Base-by-base conservation (phyloP, 2,329 filamentous ascomycete species). In the Rhynchosporium secalis region DNA sequence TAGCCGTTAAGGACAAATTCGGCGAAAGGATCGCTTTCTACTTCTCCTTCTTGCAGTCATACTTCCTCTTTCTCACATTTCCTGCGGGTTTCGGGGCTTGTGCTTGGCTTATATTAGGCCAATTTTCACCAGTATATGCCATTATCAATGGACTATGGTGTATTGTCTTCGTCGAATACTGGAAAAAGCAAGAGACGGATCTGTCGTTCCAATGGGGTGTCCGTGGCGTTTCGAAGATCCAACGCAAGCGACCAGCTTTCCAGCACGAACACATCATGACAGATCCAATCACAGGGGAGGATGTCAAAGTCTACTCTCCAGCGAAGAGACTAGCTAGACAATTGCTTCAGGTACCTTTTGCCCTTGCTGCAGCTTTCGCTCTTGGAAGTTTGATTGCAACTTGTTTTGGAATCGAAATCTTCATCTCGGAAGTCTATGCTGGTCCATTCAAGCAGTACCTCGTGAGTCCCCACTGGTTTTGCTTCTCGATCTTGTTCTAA, bases 331-430 rank as follows among this genome's bases (percentile, higher is more conserved):
- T 90, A 7, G 74, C 81, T 57, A 79, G 87, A 47, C 88, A 91
- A 71, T 71, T 88, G 36, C 76, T 89, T 20, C 84, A 89, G 65
- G 76, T 90, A 2, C 88, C 88, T 0, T 97, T 99, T 76, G 91
- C 91, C 0, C 74, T 96, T 4, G 81, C 86, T 10, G 93, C 92
- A 38, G 79, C 88, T 7, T 62, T 86, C 29, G 83, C 89, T 0
- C 82, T 98, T 6, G 94, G 94, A 0, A 86, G 86, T 20, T 80
- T 98, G 69, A 96, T 98, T 67, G 86, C 90, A 12, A 86, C 86
- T 13, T 95, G 91, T 72, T 98, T 98, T 75, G 90, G 88, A 7
- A 91, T 97, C 65, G 95, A 99, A 74, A 91, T 98, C 38, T 97
- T 98, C 77, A 91, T 99, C 68, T 93, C 90, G 0, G 92, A 99